Evolutionary conservation across 179 eudicot species (phyloP), one percentile per base, ranked within the genome.

Genomic region (Silene noctiflora): DNA sequence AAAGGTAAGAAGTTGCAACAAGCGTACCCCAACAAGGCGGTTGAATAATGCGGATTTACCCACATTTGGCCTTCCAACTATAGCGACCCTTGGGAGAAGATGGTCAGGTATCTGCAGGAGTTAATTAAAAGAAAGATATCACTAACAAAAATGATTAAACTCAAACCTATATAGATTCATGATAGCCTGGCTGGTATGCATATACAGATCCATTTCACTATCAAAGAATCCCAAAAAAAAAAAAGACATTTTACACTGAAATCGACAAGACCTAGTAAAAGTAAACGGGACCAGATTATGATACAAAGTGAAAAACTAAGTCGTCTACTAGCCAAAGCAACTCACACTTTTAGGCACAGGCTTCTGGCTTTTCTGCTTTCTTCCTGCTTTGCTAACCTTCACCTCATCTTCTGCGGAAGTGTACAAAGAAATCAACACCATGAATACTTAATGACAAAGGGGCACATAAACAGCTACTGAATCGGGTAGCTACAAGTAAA

Each of bases 41-140:
- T 95, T 95, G 81, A 95, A 95, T 73, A 95, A 76, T 72, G 99
- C 99, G 69, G 99, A 95, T 87, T 95, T 95, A 70, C 99, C 97
- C 79, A 95, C 99, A 91, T 95, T 95, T 74, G 99, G 99, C 87
- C 97, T 88, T 77, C 99, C 99, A 79, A 95, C 91, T 75, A 95
- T 95, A 73, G 93, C 84, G 78, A 95, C 95, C 78, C 73, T 91
- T 6, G 94, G 95, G 80, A 95, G 97, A 83, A 91, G 91, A 83
- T 82, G 83, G 76, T 95, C 99, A 33, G 99, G 97, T n/a, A 92
- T 78, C 96, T 95, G 90, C 87, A 81, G 0, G 27, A 22, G 59
- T 48, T 67, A 44, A 33, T 33, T 33, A 33, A 33, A 63, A 39
- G 31, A 72, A 55, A 81, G 29, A 53, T 12, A 51, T 72, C 61